phyloP scores from a whole-genome alignment of 129 eudicot genomes.

The Ambrosia trifida region DNA sequence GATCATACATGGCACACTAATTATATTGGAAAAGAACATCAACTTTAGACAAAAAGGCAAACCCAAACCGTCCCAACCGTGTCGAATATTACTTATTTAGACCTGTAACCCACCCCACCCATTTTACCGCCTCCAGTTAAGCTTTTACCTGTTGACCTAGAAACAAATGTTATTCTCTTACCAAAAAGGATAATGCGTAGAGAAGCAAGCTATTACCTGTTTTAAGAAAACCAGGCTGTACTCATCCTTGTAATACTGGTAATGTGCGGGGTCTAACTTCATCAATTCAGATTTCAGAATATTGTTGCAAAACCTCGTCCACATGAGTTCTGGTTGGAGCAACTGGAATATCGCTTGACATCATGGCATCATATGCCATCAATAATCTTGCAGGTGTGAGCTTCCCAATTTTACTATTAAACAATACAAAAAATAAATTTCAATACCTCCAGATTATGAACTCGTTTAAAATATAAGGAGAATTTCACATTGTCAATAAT shows the following conservation, averaged over 20 bases:
- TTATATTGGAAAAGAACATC: too few species aligned
- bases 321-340: constrained; percentile 28
- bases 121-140: too few species aligned
- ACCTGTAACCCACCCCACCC: too few species aligned
- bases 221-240: constrained; percentile 65
- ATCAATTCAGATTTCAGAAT: constrained; percentile 61
- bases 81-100: too few species aligned
- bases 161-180: too few species aligned
- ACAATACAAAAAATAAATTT: neutral
- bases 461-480: neutral
- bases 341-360: constrained; percentile 24
- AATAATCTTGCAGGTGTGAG: constrained; percentile 90
- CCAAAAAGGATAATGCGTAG: too few species aligned
- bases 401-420: constrained; percentile 85
- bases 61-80: too few species aligned
- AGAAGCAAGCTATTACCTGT: constrained; percentile 57
- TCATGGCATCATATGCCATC: constrained; percentile 65
- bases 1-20: too few species aligned
- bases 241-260: constrained; percentile 75
- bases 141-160: too few species aligned
- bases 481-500: too few species aligned
- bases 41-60: too few species aligned
- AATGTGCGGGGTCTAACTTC: constrained; percentile 73
- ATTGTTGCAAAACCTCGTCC: constrained; percentile 63
- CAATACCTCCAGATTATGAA: neutral